phyloP scores from a whole-genome alignment of 306 rosid genomes.

The Dryas drummondii region DNA sequence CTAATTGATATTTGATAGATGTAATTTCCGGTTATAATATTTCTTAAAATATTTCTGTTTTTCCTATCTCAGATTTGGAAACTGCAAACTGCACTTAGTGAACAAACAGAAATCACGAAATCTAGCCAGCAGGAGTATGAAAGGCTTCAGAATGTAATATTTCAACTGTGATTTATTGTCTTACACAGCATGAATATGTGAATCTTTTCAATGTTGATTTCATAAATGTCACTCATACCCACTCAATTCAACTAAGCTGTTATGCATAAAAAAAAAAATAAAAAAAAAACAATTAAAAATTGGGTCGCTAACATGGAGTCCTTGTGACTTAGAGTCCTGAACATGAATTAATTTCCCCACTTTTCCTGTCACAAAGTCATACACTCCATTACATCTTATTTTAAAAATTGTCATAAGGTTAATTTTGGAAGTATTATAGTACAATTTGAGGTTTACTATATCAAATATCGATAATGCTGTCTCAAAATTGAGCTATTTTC shows the following conservation, averaged over 20 bases:
- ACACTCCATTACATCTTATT: not conserved
- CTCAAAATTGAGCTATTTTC: too few species aligned
- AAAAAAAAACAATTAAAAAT: not conserved
- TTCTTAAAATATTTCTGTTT: constrained; percentile 10
- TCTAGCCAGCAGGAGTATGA: constrained; percentile 76
- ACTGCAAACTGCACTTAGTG: constrained; percentile 84
- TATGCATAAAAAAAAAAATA: not conserved
- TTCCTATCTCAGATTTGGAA: constrained; percentile 68
- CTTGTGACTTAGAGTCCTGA: not conserved
- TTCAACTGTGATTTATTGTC: constrained; percentile 8
- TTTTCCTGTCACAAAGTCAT: not conserved
- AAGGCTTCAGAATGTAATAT: constrained; percentile 71
- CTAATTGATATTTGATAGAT: not conserved
- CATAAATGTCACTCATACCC: not conserved
- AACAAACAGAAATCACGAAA: constrained; percentile 80
- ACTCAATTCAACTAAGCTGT: not conserved
- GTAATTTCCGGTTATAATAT: not conserved
- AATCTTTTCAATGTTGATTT: not conserved
- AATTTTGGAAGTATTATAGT: too few species aligned
- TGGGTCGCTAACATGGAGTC: not conserved
- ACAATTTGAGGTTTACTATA: too few species aligned
- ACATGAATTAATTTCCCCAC: not conserved
- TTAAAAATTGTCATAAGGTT: too few species aligned
- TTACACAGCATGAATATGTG: not conserved
- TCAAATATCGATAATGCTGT: too few species aligned